phyloP scores from a whole-genome alignment of 345 rosid species.

The Camelina neglecta region DNA sequence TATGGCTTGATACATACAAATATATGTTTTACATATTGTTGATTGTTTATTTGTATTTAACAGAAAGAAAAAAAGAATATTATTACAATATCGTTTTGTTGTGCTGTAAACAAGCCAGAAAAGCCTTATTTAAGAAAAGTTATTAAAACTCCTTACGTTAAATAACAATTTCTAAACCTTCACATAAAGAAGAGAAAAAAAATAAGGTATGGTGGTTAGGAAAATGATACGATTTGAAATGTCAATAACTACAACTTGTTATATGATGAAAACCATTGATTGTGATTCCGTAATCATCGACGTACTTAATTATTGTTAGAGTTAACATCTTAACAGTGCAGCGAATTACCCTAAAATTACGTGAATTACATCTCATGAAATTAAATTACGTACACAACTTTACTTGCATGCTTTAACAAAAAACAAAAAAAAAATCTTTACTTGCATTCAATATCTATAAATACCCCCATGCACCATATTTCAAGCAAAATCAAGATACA shows the following conservation, averaged over 20 bases:
- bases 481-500: constrained; percentile 28
- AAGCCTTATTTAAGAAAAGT: neutral
- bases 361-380: constrained; percentile 15
- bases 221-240: constrained; percentile 8
- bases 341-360: constrained; percentile 36
- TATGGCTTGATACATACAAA: neutral
- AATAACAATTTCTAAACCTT: constrained; percentile 6
- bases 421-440: no score
- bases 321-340: constrained; percentile 4
- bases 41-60: neutral
- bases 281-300: constrained; percentile 34
- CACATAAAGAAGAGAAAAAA: constrained; percentile 7
- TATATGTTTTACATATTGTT: neutral
- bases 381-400: constrained; percentile 33
- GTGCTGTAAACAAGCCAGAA: neutral
- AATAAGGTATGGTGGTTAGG: constrained; percentile 14
- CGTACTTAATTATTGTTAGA: constrained; percentile 33
- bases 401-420: constrained; percentile 30
- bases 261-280: constrained; percentile 17
- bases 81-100: neutral
- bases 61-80: neutral
- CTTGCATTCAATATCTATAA: constrained; percentile 41
- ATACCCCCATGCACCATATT: constrained; percentile 22
- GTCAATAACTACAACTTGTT: constrained; percentile 31
- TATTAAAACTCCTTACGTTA: neutral